These are phyloP conservation scores for Cutaneotrichosporon sp. DNA, from an alignment of 1,284 basidiomycete genomes.

Conservation along the genomic window DNA sequence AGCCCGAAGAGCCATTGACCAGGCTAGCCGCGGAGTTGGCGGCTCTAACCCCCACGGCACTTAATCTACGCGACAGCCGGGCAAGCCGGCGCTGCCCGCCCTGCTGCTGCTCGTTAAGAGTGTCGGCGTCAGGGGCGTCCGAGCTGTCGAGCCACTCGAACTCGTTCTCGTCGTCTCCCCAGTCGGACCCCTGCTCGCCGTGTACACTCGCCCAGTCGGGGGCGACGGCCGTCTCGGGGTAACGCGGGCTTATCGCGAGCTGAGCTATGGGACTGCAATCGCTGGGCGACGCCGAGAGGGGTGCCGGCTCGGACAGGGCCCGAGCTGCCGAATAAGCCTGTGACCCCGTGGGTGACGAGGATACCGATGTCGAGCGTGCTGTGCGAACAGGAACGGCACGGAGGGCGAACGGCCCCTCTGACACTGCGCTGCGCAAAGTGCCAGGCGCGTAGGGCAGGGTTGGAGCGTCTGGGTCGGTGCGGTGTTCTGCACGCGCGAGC, in stretches of 20 bases:
- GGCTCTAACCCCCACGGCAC: conserved; percentile 6
- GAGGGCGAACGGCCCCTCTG: conserved; percentile 21
- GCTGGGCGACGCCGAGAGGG: neutral
- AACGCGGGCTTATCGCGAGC: conserved; percentile 8
- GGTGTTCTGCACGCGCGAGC: neutral
- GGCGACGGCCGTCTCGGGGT: conserved; percentile 21
- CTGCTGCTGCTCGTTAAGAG: neutral
- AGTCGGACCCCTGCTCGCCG: conserved; percentile 51
- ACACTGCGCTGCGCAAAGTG: conserved; percentile 15
- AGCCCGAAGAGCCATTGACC: neutral
- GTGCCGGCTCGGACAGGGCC: conserved; percentile 9
- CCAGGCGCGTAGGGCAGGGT: conserved; percentile 5
- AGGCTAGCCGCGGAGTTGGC: conserved; percentile 8
- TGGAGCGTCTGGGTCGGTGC: neutral
- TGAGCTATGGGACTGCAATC: neutral
- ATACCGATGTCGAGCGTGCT: conserved; percentile 7
- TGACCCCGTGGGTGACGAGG: neutral
- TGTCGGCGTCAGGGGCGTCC: conserved; percentile 22
- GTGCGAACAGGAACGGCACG: conserved; percentile 22
- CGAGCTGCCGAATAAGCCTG: neutral
- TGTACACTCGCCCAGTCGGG: conserved; percentile 40
- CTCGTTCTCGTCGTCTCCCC: conserved; percentile 49
- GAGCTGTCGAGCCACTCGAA: conserved; percentile 50
- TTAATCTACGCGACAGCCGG: neutral
- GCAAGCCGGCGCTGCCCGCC: neutral